Evolutionary conservation across 139 green algal genomes (phyloP).

Genomic region (Haematococcus sp.): DNA sequence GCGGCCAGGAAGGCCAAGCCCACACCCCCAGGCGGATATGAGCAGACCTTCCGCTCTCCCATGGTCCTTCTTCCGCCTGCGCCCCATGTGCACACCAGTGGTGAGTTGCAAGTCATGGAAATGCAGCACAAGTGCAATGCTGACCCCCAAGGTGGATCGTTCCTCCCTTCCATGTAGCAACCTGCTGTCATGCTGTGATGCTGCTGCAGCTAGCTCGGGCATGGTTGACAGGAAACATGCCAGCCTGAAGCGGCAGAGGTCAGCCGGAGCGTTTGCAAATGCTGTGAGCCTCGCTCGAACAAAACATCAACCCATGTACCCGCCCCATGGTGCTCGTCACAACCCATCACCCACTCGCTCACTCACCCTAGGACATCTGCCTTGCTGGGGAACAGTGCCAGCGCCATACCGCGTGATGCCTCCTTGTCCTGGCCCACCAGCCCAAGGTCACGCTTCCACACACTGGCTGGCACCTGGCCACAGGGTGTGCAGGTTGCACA

Average conservation of each 20-base stretch:
- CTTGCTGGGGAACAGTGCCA: slow-evolving; percentile 18
- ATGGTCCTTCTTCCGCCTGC: slow-evolving; percentile 81
- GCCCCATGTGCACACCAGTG: no score
- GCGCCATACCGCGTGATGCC: slow-evolving; percentile 54
- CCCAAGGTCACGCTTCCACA: slow-evolving; percentile 65
- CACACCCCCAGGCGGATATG: slow-evolving; percentile 67
- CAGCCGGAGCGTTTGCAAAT: neutral
- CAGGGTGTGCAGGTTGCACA: no score
- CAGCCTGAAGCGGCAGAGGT: neutral
- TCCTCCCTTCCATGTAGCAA: no score
- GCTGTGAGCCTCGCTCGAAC: no score
- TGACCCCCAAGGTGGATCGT: no score
- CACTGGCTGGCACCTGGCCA: slow-evolving; percentile 20
- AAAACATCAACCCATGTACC: no score
- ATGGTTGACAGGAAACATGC: no score
- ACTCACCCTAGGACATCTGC: neutral
- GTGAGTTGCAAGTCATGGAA: neutral
- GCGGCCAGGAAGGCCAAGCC: slow-evolving; percentile 18
- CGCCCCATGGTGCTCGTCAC: neutral
- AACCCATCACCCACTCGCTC: neutral
- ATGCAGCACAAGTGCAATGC: no score
- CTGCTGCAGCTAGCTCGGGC: no score
- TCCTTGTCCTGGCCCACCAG: slow-evolving; percentile 62
- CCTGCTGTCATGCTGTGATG: no score
- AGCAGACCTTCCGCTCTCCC: slow-evolving; percentile 81